Conservation (phyloP, 2,329 filamentous ascomycete species). For the Pezicula radicicola region DNA sequence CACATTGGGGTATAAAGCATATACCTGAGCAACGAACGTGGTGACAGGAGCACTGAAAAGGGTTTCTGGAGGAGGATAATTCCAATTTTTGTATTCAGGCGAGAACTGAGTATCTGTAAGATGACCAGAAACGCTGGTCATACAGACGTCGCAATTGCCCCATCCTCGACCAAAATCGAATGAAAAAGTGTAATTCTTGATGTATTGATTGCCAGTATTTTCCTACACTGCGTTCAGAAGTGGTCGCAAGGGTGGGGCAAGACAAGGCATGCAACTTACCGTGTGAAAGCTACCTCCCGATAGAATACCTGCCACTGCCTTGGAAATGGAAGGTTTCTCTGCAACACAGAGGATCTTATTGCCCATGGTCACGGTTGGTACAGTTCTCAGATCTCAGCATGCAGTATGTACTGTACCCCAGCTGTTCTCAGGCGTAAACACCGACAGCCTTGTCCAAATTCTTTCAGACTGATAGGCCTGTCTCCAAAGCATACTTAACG, state of each 20-base stretch:
- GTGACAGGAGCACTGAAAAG: constrained; percentile 80
- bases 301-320: constrained; percentile 86
- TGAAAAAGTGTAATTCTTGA: constrained; percentile 92
- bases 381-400: not conserved
- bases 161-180: constrained; percentile 82
- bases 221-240: constrained; percentile 13
- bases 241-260: not conserved
- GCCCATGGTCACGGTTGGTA: constrained; percentile 12
- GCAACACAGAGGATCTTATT: constrained; percentile 69
- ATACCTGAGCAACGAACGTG: constrained; percentile 64
- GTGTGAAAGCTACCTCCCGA: constrained; percentile 71
- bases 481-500: not conserved
- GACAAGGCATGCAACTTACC: constrained; percentile 44
- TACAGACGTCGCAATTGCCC: constrained; percentile 81
- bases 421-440: not conserved
- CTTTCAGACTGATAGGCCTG: not conserved
- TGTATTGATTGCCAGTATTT: constrained; percentile 50
- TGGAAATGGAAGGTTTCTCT: constrained; percentile 92
- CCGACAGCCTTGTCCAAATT: not conserved
- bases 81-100: constrained; percentile 69
- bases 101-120: constrained; percentile 79
- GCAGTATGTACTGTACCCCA: not conserved
- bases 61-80: constrained; percentile 70
- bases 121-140: constrained; percentile 92
- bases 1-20: constrained; percentile 16